A percentile compares a stretch with the other conserved stretches of the same genome.
Conservation (phyloP, 177 flowering plant species). For the Vitis hybrid region DNA sequence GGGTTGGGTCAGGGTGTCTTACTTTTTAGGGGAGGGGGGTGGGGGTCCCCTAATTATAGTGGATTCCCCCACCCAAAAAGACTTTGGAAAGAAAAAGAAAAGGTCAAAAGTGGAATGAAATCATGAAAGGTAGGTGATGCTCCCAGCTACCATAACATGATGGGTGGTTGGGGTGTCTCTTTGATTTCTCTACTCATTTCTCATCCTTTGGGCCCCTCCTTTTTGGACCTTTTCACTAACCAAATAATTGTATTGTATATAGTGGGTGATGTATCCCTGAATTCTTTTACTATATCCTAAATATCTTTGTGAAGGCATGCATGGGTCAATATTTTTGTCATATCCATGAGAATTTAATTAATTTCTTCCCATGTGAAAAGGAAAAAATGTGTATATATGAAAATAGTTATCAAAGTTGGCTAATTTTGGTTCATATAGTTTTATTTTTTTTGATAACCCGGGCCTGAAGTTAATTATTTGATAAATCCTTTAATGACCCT, state of each 20-base stretch:
- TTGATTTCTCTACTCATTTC: conserved; percentile 18
- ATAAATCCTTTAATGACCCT: rapidly evolving
- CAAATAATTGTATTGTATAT: no score
- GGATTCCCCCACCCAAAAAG: not conserved
- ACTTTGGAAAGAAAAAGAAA: not conserved
- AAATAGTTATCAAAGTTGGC: no score
- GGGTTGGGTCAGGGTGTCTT: no score
- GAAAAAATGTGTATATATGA: no score
- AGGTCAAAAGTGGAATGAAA: not conserved
- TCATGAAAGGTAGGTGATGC: conserved; percentile 25
- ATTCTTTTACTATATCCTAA: not conserved
- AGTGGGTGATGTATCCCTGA: not conserved
- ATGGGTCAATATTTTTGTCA: no score
- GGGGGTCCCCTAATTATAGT: not conserved
- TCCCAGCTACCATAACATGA: conserved; percentile 31
- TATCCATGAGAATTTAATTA: no score
- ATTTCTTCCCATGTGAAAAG: no score
- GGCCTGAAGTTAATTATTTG: no score
- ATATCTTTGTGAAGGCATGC: no score
- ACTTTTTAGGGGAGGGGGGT: no score
- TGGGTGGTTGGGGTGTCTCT: conserved; percentile 38
- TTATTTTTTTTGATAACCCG: no score
- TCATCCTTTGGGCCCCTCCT: not conserved
- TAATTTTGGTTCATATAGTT: no score
- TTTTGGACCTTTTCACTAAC: not conserved